A percentile compares a stretch with the other conserved stretches of the same genome.
Conservation (phyloP, 2,329 filamentous ascomycete genomes). For the Penicillium vulpinum region DNA sequence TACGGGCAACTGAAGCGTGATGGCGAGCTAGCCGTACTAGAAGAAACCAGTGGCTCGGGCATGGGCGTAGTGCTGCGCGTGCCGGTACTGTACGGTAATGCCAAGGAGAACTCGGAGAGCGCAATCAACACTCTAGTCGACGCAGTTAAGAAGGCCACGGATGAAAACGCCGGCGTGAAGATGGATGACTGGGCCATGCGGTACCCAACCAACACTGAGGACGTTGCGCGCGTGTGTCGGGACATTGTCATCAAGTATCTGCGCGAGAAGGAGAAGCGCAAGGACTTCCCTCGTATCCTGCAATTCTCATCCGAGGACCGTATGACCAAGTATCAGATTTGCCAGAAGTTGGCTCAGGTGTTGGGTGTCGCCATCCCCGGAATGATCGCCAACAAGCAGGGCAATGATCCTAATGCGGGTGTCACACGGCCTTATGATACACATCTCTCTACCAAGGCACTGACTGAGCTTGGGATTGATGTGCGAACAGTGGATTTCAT, state of each 20-base stretch:
- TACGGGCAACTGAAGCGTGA: conserved; percentile 75
- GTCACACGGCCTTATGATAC: conserved; percentile 85
- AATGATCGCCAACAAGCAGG: conserved; percentile 66
- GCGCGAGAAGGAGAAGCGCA: conserved; percentile 48
- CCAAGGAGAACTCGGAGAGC: conserved; percentile 70
- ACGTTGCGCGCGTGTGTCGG: conserved; percentile 75
- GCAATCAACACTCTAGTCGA: conserved; percentile 82
- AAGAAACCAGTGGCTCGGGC: conserved; percentile 55
- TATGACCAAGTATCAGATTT: conserved; percentile 90
- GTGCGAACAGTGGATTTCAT: conserved; percentile 73
- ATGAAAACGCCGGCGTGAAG: conserved; percentile 59
- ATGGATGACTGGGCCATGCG: conserved; percentile 86
- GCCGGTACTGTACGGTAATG: conserved; percentile 80
- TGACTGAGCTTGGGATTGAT: conserved; percentile 73
- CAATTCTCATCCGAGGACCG: conserved; percentile 86
- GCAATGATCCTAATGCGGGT: conserved; percentile 68
- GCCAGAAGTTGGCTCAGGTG: conserved; percentile 73
- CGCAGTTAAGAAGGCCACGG: conserved; percentile 70
- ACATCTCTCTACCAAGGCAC: conserved; percentile 73
- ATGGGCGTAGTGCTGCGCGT: conserved; percentile 72
- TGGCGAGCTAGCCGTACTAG: conserved; percentile 69
- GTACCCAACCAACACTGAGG: conserved; percentile 86
- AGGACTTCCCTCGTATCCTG: conserved; percentile 65
- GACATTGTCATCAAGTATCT: conserved; percentile 73
- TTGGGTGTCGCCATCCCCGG: conserved; percentile 70